Evolutionary conservation across 2,329 filamentous ascomycete genomes (phyloP).

Genomic region (Penicillium fuscoglaucum): DNA sequence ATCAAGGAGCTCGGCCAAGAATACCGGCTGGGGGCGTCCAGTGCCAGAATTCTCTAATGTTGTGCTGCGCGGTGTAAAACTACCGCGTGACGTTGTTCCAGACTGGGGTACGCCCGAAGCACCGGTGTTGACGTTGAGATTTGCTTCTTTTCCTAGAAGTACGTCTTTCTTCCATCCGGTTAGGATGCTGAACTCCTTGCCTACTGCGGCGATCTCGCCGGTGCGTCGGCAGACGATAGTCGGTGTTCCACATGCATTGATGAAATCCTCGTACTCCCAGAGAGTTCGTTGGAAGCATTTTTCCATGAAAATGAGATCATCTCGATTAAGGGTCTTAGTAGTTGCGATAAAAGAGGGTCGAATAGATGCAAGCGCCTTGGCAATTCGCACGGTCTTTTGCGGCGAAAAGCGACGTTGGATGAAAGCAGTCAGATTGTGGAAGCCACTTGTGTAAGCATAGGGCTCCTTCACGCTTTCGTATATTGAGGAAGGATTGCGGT

Average conservation of each 20-base stretch:
- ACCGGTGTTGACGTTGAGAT: slow-evolving; percentile 80
- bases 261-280: slow-evolving; percentile 90
- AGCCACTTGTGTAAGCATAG: slow-evolving; percentile 86
- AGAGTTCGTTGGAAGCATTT: slow-evolving; percentile 92
- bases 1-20: slow-evolving; percentile 88
- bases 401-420: slow-evolving; percentile 75
- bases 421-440: slow-evolving; percentile 82
- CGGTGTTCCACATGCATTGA: slow-evolving; percentile 83
- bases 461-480: slow-evolving; percentile 89
- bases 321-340: slow-evolving; percentile 80
- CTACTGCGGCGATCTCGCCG: slow-evolving; percentile 90
- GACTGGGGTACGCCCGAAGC: slow-evolving; percentile 41
- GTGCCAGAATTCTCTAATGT: slow-evolving; percentile 40
- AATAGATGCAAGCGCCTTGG: slow-evolving; percentile 83
- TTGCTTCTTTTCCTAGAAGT: slow-evolving; percentile 80
- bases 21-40: slow-evolving; percentile 71
- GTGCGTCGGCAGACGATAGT: slow-evolving; percentile 89
- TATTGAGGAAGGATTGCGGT: slow-evolving; percentile 75
- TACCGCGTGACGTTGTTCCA: slow-evolving; percentile 47
- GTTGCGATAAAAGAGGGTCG: slow-evolving; percentile 91
- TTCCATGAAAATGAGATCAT: slow-evolving; percentile 96
- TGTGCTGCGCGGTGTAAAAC: slow-evolving; percentile 50
- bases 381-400: slow-evolving; percentile 77
- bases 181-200: slow-evolving; percentile 94
- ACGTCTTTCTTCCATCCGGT: slow-evolving; percentile 94